Base-by-base conservation (phyloP, 139 green algal genomes). In the Chlamydomonas sp. region DNA sequence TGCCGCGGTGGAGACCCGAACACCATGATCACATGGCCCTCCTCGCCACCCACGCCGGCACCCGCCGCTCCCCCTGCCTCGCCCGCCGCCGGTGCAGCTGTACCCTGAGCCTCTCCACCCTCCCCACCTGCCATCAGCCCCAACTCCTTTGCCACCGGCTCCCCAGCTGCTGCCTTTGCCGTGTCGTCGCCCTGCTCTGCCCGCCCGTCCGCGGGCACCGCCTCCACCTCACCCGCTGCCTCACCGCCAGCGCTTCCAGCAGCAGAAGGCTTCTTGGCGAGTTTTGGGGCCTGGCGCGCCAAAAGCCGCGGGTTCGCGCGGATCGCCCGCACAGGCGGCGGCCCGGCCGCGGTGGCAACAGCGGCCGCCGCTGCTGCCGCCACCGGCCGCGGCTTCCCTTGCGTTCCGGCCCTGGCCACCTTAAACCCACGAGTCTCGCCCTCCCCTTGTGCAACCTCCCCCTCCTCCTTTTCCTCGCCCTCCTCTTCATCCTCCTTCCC, bases 11-110 rank as follows among this genome's bases (percentile, higher is more conserved):
- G 1, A 1, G 68, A n/a, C 14, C 80, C 83, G 66, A 87, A 87
- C 5, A 81, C 62, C 83, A 87, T 87, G 31, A 87, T 58, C 7
- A 87, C 83, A 4, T 87, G 15, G 2, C 72, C 61, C 49, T 60
- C 61, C 74, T 63, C 74, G 67, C 67, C 67, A 6, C 4, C 67
- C 7, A 31, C 67, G 18, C 9, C 67, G 67, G 67, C 20, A 31
- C 4, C 67, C 12, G 67, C 59, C 76, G 59, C 14, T 49, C 15
- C 8, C 80, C n/a, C 14, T 58, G 58, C 57, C 80, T 4, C 14
- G 5, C 63, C 6, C n/a, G 10, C 6, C 3, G 9, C 58, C 15
- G 71, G n/a, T n/a, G 20, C 71, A 16, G 71, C 7, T 59, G 78
- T 20, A 18, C 17, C 0, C 61, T 63, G 62, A 2, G 63, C 64